phyloP scores from a whole-genome alignment of 495 filamentous ascomycete species.

The Tuber magnatum region DNA sequence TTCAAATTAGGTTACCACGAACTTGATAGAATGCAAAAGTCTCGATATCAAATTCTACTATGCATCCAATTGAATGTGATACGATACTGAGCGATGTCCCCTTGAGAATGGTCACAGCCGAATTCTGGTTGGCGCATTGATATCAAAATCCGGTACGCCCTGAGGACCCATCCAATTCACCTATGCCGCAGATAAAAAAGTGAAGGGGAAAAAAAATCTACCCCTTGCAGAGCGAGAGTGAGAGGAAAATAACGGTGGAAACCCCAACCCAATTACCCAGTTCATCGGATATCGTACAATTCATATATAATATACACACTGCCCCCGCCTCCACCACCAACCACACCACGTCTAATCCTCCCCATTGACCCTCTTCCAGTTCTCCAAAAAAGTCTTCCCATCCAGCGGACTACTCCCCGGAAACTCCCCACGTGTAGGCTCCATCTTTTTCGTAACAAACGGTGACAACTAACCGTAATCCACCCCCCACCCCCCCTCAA shows the following conservation, averaged over 20 bases:
- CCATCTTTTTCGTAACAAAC: conserved; percentile 66
- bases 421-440: conserved; percentile 47
- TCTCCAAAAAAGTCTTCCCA: conserved; percentile 54
- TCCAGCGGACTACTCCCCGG: conserved; percentile 49
- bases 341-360: conserved; percentile 45
- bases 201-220: conserved; percentile 1
- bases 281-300: conserved; percentile 25
- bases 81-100: background rate
- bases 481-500: conserved; percentile 5
- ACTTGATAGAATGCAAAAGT: background rate
- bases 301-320: conserved; percentile 24
- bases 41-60: background rate
- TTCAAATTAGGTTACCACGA: background rate
- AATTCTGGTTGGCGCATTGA: background rate
- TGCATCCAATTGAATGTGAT: background rate
- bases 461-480: conserved; percentile 62
- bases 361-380: conserved; percentile 66
- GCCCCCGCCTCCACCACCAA: background rate
- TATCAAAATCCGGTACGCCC: background rate
- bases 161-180: background rate
- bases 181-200: background rate
- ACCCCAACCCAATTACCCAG: background rate
- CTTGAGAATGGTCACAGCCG: background rate
- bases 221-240: background rate
- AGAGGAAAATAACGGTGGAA: background rate